phyloP scores from a whole-genome alignment of 176 grass and related monocot genomes.

The Rhynchospora tenuis region DNA sequence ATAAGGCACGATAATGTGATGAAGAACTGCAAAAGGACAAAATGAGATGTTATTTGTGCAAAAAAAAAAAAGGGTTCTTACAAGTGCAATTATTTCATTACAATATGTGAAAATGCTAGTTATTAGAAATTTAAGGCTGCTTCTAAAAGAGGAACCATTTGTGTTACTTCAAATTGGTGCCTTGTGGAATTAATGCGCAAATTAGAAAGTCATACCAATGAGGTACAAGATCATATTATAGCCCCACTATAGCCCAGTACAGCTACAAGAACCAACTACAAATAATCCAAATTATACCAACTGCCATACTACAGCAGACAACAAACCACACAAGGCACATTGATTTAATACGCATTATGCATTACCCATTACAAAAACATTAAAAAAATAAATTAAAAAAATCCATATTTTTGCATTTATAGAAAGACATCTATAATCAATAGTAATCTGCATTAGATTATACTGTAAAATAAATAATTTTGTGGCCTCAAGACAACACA shows the following conservation, averaged over 20 bases:
- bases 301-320: neutral
- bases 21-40: conserved; percentile 45
- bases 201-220: neutral
- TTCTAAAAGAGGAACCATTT: neutral
- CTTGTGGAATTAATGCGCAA: neutral
- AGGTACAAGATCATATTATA: neutral
- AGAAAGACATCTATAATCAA: neutral
- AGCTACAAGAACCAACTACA: neutral
- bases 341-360: neutral
- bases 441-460: neutral
- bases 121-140: neutral
- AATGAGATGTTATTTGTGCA: neutral
- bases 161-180: neutral
- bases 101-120: neutral
- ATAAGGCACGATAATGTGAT: conserved; percentile 65
- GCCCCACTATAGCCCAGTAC: neutral
- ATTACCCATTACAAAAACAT: neutral
- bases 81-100: neutral
- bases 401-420: neutral
- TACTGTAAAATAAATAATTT: neutral
- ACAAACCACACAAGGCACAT: neutral
- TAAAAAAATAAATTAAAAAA: too few species aligned
- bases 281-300: neutral
- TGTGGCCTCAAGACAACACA: neutral
- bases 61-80: neutral